Evolutionary conservation across 306 rosid genomes (phyloP).

Genomic region (Cucumis hystrix): DNA sequence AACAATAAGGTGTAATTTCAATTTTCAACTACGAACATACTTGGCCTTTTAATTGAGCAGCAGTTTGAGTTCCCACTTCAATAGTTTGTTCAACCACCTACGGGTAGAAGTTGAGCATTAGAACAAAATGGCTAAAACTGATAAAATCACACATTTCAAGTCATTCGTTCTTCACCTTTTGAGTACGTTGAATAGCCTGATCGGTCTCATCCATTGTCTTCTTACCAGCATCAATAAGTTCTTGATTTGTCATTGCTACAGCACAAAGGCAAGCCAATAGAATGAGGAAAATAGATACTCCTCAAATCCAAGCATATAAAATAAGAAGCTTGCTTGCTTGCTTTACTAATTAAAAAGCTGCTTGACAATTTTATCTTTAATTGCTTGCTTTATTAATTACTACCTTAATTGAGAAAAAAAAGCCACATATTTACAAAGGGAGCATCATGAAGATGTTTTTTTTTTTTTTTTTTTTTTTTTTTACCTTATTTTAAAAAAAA

Average conservation of each 20-base stretch:
- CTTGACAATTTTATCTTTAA: background rate
- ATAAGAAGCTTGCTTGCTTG: background rate
- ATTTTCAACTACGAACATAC: conserved; percentile 34
- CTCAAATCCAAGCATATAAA: background rate
- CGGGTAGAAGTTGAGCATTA: conserved; percentile 11
- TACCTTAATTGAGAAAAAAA: background rate
- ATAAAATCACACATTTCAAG: background rate
- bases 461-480: background rate
- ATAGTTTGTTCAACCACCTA: conserved; percentile 89
- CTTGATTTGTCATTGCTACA: conserved; percentile 93
- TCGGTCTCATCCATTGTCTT: conserved; percentile 95
- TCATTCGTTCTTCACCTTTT: conserved; percentile 41
- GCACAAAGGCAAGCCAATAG: conserved; percentile 14
- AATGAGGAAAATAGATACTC: conserved; percentile 9
- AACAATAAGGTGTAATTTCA: conserved; percentile 7
- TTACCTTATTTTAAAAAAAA: too few species aligned
- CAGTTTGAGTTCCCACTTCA: conserved; percentile 97
- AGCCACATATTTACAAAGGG: background rate
- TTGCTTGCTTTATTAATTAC: background rate
- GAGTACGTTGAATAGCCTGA: conserved; percentile 77
- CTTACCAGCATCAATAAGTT: conserved; percentile 65
- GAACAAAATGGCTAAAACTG: conserved; percentile 9
- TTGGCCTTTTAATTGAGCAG: conserved; percentile 81
- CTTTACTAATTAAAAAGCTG: background rate
- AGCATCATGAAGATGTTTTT: background rate